Percentiles rank a stretch among this genome's conserved stretches.
These are phyloP conservation scores for Sophora flavescens DNA, from an alignment of 306 rosid species.

Conservation along the genomic window DNA sequence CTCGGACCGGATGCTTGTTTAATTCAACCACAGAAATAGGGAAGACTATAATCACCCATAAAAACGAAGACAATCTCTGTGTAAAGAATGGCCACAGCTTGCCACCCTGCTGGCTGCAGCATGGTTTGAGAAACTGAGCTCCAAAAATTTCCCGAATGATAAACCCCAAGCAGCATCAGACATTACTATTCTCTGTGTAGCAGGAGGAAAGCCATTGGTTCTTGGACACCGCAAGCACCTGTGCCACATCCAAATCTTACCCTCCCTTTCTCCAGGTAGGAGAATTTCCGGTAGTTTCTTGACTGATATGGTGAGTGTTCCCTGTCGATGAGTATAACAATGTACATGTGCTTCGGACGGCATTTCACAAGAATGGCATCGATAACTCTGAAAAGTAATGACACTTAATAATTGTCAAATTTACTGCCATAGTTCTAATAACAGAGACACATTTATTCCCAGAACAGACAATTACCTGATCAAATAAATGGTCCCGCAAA, in stretches of 20 bases:
- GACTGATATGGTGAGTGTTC: slow-evolving; percentile 95
- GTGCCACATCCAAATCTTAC: slow-evolving; percentile 99
- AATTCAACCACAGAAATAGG: slow-evolving; percentile 26
- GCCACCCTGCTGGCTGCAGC: slow-evolving; percentile 99
- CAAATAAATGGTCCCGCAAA: slow-evolving; percentile 90
- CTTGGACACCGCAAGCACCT: slow-evolving; percentile 96
- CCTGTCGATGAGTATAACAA: slow-evolving; percentile 96
- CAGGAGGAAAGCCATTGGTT: slow-evolving; percentile 90
- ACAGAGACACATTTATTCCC: slow-evolving; percentile 26
- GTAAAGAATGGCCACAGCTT: slow-evolving; percentile 98
- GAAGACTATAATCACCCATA: slow-evolving; percentile 73
- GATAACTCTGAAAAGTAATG: slow-evolving; percentile 69
- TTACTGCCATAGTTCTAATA: slow-evolving; percentile 20
- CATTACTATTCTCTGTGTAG: slow-evolving; percentile 92
- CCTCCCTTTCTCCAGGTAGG: slow-evolving; percentile 93
- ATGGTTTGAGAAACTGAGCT: slow-evolving; percentile 98
- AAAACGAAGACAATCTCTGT: slow-evolving; percentile 97
- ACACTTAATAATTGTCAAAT: slow-evolving; percentile 43
- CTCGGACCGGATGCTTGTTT: slow-evolving; percentile 28
- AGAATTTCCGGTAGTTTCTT: slow-evolving; percentile 75
- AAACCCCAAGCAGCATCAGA: slow-evolving; percentile 99
- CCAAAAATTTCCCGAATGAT: slow-evolving; percentile 98
- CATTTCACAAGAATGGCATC: slow-evolving; percentile 86
- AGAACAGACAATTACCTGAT: slow-evolving; percentile 70
- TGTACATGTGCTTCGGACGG: slow-evolving; percentile 98